Base-by-base conservation (phyloP, 441 rosid genomes). In the Biscutella laevigata region DNA sequence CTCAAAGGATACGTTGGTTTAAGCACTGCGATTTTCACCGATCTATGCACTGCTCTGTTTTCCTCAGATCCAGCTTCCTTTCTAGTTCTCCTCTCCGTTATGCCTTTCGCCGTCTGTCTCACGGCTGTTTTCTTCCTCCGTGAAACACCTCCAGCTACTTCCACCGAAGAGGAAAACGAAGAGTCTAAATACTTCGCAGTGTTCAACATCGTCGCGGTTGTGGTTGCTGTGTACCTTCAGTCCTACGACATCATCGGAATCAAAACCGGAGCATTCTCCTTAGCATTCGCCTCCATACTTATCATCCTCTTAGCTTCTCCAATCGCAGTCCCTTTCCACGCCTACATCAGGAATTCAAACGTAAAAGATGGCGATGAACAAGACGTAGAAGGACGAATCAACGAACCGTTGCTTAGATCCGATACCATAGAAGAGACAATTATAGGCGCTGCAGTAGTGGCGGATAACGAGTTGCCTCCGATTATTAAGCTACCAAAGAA, bases 1-100 rank as follows among this genome's bases (percentile, higher is more conserved):
- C 70, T 76, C 39, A 79, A 79, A 57, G 82, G 80, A 38, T 79
- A 70, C 53, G 77, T 76, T 1, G 82, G 85, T 1, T 39, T 79
- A 16, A 65, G 80, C 64, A 76, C 82, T 8, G 85, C 85, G 38
- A 79, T 79, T 25, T 79, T 79, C 69, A 79, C 85, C 0, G 82
- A 74, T 44, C 61, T 76, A 4, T 76, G 78, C 47, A 50, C 85
- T 21, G 74, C 82, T 51, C 75, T 79, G 60, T 76, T 74, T 64
- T 62, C 80, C 41, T 51, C 65, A 24, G 68, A 63, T 53, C 73
- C 82, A 5, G 65, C 80, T 6, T 45, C 76, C 24, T 63, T 79
- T 64, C 64, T 79, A 24, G 37, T 79, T 53, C 51, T 79, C 42
- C 76, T 79, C 1, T 61, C 85, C 0, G 63, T 76, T 14, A 66